Evolutionary conservation across 2,329 filamentous ascomycete species (phyloP), one percentile per base, ranked within the genome.

Genomic region (Pestalotiopsis sp.): DNA sequence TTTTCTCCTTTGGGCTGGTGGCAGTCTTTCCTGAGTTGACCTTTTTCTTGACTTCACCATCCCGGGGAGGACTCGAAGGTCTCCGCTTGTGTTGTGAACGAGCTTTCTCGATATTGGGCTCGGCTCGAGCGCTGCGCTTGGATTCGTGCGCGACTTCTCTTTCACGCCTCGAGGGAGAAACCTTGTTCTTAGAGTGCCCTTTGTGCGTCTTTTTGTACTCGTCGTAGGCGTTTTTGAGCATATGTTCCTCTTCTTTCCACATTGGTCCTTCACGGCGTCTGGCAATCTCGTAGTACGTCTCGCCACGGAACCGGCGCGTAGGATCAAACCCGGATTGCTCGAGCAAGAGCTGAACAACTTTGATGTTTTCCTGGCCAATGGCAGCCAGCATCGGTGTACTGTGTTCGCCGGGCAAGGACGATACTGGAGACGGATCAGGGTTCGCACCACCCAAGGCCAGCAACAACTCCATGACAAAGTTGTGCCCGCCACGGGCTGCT

Each of bases 341-440:
- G 6, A 97, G 84, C 7, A 98, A 86, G 12, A 97, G 83, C 68
- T 92, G 89, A 59, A 99, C 90, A 68, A 98, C 94, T 73, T 94
- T 92, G 64, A 96, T 87, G 74, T 97, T 96, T 71, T 91, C 89
- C 73, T 95, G 92, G 17, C 96, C 95, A 72, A 99, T 98, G 1
- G 96, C 95, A 69, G 95, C 94, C 49, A 98, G 87, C 85, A 99
- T 97, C 1, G 96, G 96, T 1, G 95, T 98, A 65, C 95, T 92
- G 75, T 93, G 91, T 68, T 96, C 94, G 57, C 86, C 81, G 36
- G 86, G 84, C 69, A 88, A 84, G 38, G 86, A 85, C 9, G 84
- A 76, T 61, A 94, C 80, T 13, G 93, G 89, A 6, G 87, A 84
- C 39, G 94, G 94, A 74, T 96, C 93, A 0, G 88, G 85, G 66